Base-by-base conservation (phyloP, 2,329 filamentous ascomycete species). In the Ophiostoma novo-ulmi region DNA sequence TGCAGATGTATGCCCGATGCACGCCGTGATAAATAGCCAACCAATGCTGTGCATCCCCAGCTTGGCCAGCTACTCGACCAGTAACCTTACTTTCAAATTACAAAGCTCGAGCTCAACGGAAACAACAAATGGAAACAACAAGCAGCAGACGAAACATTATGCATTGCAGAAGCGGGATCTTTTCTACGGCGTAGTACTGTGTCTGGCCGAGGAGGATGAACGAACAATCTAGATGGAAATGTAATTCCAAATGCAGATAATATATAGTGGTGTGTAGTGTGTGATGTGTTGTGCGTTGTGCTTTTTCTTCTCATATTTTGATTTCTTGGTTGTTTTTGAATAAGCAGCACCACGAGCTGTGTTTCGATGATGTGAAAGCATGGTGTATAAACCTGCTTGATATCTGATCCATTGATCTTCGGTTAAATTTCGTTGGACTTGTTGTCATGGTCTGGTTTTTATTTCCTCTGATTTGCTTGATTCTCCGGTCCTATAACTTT, bases 161-260 rank as follows among this genome's bases (percentile, higher is more conserved):
- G 63, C 63, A 65, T 65, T 65, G 63, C 63, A 68, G 68, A 64
- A 61, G 71, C 71, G 66, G 71, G 69, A 70, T 72, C 66, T 61
- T 63, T 66, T 72, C 71, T 70, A 70, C 71, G 69, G 66, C 71
- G 71, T 72, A 72, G 65, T 64, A 70, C 69, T 70, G 69, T 72
- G 71, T 68, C 71, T 48, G 70, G 68, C 11, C 20, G 36, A 22
- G 66, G 64, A 44, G 17, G 7, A 39, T 38, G 36, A 22, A 36
- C 36, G 20, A 36, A 22, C 63, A n/a, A 39, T 58, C 52, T 58
- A 58, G 52, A 26, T 58, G 52, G n/a, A 58, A 26, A 58, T 63
- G 58, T n/a, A 48, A 48, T n/a, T 48, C 8, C 44, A 20, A 48
- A 48, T n/a, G 44, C 17, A 26, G 52, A 58, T 22, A 11, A 14